Base-by-base conservation (phyloP, 371 early-diverging fungal genomes). In the Sporodiniella umbellata region DNA sequence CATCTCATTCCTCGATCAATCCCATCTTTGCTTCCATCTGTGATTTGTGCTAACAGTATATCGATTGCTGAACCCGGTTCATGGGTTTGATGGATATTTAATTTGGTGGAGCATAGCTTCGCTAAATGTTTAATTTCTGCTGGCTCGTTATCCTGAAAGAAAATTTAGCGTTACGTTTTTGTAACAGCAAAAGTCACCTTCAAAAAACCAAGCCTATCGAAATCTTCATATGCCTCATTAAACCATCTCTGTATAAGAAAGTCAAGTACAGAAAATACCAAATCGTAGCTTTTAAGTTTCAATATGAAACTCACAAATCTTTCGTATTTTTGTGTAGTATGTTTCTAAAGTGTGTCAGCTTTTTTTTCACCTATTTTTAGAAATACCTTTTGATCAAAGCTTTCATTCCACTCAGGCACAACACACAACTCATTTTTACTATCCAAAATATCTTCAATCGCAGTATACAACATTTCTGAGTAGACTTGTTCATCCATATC, bases 1-100 rank as follows among this genome's bases (percentile, higher is more conserved):
- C 78, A 77, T 10, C 60, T 63, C 28, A 80, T 62, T 19, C 74
- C 80, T 19, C 70, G 66, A 7, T 66, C 58, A 8, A 73, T 48
- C 18, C 58, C 48, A 2, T 53, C 63, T 17, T 43, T 38, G 40
- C 62, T 60, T 12, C 56, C 61, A 21, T 58, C 44, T 10, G 49
- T 43, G 39, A 80, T 72, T 12, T 73, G 49, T 1, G 56, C 43
- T 7, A 63, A 45, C 31, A 79, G 54, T 7, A 64, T 61, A 35
- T 70, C 65, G 8, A 75, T 58, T 3, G 73, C 40, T 40, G 40
- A 40, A 1, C 40, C 40, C 14, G 18, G 7, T 17, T 17, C 18
- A 2, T 17, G 8, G 21, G 8, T 19, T 8, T 40, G 21, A 21
- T 8, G 1, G 18, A 10, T 12, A 8, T 40, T 40, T 19, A 40